Base-by-base conservation (phyloP, 1,139 yeast species). In the Yamadazyma blattariae region DNA sequence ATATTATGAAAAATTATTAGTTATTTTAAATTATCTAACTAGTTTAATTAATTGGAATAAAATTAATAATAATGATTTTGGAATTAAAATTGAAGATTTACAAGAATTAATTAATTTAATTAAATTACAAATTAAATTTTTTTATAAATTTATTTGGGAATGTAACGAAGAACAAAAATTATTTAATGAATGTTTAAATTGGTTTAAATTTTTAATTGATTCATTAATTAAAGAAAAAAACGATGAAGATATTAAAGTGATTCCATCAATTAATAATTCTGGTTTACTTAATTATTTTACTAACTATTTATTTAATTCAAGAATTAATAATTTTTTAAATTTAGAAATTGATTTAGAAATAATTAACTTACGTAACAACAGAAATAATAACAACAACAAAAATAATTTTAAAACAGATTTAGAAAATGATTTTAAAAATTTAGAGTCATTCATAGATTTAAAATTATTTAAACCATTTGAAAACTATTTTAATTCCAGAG, bases 1-100 rank as follows among this genome's bases (percentile, higher is more conserved):
- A 1, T 72, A 63, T 5, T 39, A 75, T 30, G 94, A 86, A 43
- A 67, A 84, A 36, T 45, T 81, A 16, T 54, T 83, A 1, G 55
- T 79, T 0, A 50, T 77, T n/a, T 46, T 78, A 2, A 68, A 71
- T 25, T 65, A 71, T 18, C 48, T 82, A 24, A 60, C 62, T 15
- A 77, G 82, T 1, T 44, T 71, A 12, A 56, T 74, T 1, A 52
- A 56, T 18, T 68, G 79, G 66, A 51, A 59, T 19, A 59, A 54
- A 13, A 45, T 40, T 4, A 34, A 47, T 29, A 37, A 34, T 5
- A 33, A 33, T n/a, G 21, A 33, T 40, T 53, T 63, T 28, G 75
- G 76, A 1, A 47, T 65, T n/a, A 31, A 46, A 5, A 29, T 54
- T 1, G 47, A 44, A 0, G 42, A 48, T 5, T 41, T 78, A 1